These are phyloP conservation scores for Globisporangium heterothallicum DNA, from an alignment of 352 stramenopile species.

Conservation along the genomic window DNA sequence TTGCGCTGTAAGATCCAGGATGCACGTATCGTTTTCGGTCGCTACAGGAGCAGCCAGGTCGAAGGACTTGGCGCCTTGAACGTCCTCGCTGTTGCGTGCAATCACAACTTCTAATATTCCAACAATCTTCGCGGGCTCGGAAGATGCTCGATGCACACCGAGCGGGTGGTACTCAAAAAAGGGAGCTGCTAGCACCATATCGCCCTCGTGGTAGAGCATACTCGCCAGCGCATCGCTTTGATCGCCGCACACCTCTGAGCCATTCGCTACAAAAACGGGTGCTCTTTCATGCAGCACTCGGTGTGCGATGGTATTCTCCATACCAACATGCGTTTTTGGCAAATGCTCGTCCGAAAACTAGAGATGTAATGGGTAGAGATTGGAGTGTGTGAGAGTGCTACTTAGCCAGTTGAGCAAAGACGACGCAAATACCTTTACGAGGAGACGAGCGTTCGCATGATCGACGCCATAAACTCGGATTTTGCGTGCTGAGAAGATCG, in stretches of 20 bases:
- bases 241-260: conserved; percentile 11
- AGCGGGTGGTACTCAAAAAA: conserved; percentile 44
- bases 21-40: conserved; percentile 60
- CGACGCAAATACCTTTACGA: conserved; percentile 49
- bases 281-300: conserved; percentile 27
- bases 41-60: conserved; percentile 1
- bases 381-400: not conserved
- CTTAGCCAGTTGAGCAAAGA: not conserved
- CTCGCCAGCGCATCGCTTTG: conserved; percentile 18
- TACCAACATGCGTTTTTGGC: conserved; percentile 27
- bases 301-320: conserved; percentile 27
- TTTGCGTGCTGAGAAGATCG: conserved; percentile 48
- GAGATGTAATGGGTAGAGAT: not conserved
- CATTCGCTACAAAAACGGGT: conserved; percentile 7
- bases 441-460: conserved; percentile 22
- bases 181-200: conserved; percentile 33
- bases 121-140: conserved; percentile 31
- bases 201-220: conserved; percentile 32
- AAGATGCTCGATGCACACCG: conserved; percentile 16
- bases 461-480: conserved; percentile 67
- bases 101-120: conserved; percentile 66
- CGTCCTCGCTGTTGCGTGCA: conserved; percentile 13
- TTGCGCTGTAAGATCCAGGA: conserved; percentile 56
- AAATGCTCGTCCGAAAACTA: conserved; percentile 62
- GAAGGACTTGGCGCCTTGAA: not conserved